phyloP scores from a whole-genome alignment of 768 basidiomycete genomes.

The Leccinum longicurvipes region DNA sequence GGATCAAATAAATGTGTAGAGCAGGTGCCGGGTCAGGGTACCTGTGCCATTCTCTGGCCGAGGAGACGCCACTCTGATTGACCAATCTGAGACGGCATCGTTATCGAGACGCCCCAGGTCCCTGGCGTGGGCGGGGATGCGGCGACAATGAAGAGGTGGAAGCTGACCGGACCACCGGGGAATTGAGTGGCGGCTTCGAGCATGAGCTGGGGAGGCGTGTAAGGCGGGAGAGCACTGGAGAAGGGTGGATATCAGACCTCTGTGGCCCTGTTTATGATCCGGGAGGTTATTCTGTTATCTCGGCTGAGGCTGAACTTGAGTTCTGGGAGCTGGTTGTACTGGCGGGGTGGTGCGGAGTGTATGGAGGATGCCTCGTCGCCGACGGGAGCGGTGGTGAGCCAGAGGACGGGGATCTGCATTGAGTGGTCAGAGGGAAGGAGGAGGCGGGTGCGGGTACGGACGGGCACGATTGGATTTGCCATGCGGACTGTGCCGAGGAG shows the following conservation, averaged over 20 bases:
- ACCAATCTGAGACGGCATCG: slow-evolving; percentile 28
- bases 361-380: slow-evolving; percentile 25
- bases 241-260: slow-evolving; percentile 38
- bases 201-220: slow-evolving; percentile 21
- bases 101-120: slow-evolving; percentile 22
- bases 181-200: slow-evolving; percentile 29
- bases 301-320: slow-evolving; percentile 42
- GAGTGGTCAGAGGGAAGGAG: background rate
- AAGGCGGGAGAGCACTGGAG: background rate
- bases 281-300: slow-evolving; percentile 43
- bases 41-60: slow-evolving; percentile 44
- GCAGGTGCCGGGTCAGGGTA: slow-evolving; percentile 24
- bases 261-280: slow-evolving; percentile 41
- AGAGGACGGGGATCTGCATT: slow-evolving; percentile 35
- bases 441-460: slow-evolving; percentile 27
- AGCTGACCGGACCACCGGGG: slow-evolving; percentile 33
- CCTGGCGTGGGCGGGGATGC: slow-evolving; percentile 42
- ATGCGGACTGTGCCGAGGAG: slow-evolving; percentile 41
- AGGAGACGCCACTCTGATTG: slow-evolving; percentile 41
- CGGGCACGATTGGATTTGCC: slow-evolving; percentile 38
- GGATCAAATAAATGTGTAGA: slow-evolving; percentile 17
- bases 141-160: slow-evolving; percentile 55
- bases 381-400: slow-evolving; percentile 45
- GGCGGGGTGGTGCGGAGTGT: slow-evolving; percentile 33
- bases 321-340: slow-evolving; percentile 40